phyloP scores from a whole-genome alignment of 805 yeast species.

The Zygoascus biomembranicola region DNA sequence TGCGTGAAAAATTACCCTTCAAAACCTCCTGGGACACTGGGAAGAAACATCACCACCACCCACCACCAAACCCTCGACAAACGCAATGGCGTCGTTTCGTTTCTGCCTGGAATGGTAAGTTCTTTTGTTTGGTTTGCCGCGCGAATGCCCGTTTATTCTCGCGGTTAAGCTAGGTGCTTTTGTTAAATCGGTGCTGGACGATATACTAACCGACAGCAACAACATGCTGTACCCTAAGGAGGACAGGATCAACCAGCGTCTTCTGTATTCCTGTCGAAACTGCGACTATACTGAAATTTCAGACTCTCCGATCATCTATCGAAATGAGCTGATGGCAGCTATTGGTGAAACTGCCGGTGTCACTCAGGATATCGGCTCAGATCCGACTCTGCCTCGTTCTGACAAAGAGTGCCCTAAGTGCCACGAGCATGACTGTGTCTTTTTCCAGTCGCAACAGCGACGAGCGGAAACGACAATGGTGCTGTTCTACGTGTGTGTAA shows the following conservation, averaged over 20 bases:
- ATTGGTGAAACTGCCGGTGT: conserved; percentile 95
- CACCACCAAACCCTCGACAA: neutral
- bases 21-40: neutral
- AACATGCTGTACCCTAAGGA: conserved; percentile 97
- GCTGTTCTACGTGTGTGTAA: conserved; percentile 65
- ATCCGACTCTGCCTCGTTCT: conserved; percentile 96
- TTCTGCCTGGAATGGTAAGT: conserved; percentile 80
- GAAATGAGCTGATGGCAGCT: conserved; percentile 86
- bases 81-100: conserved; percentile 83
- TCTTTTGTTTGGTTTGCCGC: neutral
- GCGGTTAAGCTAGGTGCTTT: neutral
- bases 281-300: conserved; percentile 92
- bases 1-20: neutral
- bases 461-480: conserved; percentile 91
- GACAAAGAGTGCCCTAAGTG: conserved; percentile 92
- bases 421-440: conserved; percentile 81
- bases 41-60: neutral
- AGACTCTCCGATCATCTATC: conserved; percentile 70
- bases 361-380: conserved; percentile 89
- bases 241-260: conserved; percentile 67
- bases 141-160: neutral
- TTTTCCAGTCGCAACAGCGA: conserved; percentile 93
- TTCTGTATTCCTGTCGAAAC: conserved; percentile 88
- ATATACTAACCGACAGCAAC: conserved; percentile 42
- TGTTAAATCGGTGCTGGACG: neutral